phyloP scores from a whole-genome alignment of 768 basidiomycete species.

The Cyathus striatus region DNA sequence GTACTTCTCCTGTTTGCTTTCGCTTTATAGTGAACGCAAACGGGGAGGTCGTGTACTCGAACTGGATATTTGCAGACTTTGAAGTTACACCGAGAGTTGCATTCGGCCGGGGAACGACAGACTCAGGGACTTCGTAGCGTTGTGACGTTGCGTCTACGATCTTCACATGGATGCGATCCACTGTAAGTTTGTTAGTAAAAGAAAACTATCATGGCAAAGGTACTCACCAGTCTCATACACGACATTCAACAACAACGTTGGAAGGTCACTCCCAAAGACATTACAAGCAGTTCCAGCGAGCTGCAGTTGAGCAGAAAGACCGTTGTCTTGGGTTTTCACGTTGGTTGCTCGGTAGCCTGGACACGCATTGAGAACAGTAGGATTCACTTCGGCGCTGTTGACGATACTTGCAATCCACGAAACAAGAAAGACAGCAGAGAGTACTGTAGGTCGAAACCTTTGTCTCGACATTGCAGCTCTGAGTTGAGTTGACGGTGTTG shows the following conservation, averaged over 20 bases:
- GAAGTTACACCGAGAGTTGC: constrained; percentile 19
- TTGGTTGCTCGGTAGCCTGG: constrained; percentile 53
- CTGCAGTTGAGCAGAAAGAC: constrained; percentile 46
- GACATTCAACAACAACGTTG: constrained; percentile 42
- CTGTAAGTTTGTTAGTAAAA: constrained; percentile 18
- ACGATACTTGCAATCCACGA: background rate
- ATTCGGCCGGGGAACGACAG: constrained; percentile 52
- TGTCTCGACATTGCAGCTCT: too few species aligned
- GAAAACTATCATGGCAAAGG: background rate
- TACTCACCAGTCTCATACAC: constrained; percentile 53
- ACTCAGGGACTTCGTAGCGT: constrained; percentile 63
- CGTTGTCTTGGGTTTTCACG: constrained; percentile 29
- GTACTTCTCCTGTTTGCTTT: constrained; percentile 39
- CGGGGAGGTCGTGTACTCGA: constrained; percentile 56
- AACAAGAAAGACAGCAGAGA: background rate
- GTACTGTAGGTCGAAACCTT: background rate
- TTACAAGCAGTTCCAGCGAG: constrained; percentile 49
- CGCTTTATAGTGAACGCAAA: constrained; percentile 60
- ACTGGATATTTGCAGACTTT: constrained; percentile 39
- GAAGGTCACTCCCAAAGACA: constrained; percentile 53
- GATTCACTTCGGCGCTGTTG: constrained; percentile 18
- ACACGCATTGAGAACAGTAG: constrained; percentile 46
- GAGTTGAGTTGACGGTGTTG: too few species aligned
- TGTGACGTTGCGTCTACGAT: constrained; percentile 43
- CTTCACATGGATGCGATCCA: constrained; percentile 57